These are phyloP conservation scores for Kwoniella newhampshirensis DNA, from an alignment of 768 basidiomycete genomes.

Conservation along the genomic window DNA sequence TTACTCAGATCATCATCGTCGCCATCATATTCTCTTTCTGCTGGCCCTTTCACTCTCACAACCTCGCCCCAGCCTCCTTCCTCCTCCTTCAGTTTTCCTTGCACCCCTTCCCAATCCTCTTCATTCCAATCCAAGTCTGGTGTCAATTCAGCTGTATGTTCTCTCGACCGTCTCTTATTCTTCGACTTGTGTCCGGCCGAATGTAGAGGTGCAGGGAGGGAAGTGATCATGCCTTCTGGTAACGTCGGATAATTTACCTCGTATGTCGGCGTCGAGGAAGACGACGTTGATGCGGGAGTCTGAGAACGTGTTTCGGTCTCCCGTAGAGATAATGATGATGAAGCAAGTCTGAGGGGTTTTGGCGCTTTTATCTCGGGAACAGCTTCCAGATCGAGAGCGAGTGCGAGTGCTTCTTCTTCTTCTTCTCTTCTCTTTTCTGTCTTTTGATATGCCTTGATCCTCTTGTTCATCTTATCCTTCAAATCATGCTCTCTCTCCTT, in stretches of 20 bases:
- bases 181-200: conserved; percentile 11
- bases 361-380: neutral
- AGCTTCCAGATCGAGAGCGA: neutral
- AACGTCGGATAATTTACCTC: neutral
- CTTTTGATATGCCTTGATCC: neutral
- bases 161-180: conserved; percentile 1
- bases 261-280: conserved; percentile 12
- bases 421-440: neutral
- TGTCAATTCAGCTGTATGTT: conserved; percentile 15
- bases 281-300: conserved; percentile 4
- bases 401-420: neutral
- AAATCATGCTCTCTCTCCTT: conserved; percentile 17
- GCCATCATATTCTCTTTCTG: conserved; percentile 36
- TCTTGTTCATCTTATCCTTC: conserved; percentile 21
- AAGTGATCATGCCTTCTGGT: conserved; percentile 2
- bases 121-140: conserved; percentile 37
- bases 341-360: neutral
- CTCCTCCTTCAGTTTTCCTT: conserved; percentile 7
- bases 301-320: no score
- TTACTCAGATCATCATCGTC: conserved; percentile 35
- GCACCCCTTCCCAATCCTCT: conserved; percentile 21
- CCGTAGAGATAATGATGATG: no score
- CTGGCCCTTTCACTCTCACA: conserved; percentile 36
- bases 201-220: conserved; percentile 36
- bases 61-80: conserved; percentile 23